These are phyloP conservation scores for Hemisphaericaspora subhashii DNA, from an alignment of 1,139 yeast species.

Conservation along the genomic window DNA sequence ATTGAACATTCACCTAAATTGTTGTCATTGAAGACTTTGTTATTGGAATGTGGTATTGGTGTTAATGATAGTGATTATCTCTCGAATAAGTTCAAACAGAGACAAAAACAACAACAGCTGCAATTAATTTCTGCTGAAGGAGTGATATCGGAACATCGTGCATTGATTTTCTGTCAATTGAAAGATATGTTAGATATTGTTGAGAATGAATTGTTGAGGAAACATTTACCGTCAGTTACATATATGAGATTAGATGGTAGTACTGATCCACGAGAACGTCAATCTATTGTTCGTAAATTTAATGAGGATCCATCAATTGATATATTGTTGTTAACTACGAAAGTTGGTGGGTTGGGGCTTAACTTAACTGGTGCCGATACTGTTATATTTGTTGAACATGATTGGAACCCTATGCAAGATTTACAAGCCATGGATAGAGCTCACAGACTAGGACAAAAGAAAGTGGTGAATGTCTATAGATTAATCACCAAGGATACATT, in stretches of 20 bases:
- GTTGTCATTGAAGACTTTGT: conserved; percentile 73
- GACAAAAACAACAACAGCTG: conserved; percentile 31
- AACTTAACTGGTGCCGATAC: conserved; percentile 98
- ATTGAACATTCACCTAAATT: conserved; percentile 91
- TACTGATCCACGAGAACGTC: conserved; percentile 91
- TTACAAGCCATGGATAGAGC: conserved; percentile 99
- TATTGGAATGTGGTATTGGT: conserved; percentile 95
- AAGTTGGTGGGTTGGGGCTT: conserved; percentile 97
- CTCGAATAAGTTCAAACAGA: conserved; percentile 27
- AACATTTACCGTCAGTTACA: conserved; percentile 86
- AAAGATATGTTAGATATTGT: conserved; percentile 98
- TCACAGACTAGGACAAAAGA: conserved; percentile 95
- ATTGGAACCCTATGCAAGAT: conserved; percentile 99
- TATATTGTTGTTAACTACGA: conserved; percentile 85
- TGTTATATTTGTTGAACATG: conserved; percentile 97
- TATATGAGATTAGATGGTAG: conserved; percentile 95
- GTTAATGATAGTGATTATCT: conserved; percentile 47
- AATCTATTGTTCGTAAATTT: conserved; percentile 85
- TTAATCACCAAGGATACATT: conserved; percentile 88
- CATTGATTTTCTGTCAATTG: conserved; percentile 91
- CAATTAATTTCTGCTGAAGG: conserved; percentile 54
- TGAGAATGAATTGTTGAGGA: conserved; percentile 81
- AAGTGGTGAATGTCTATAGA: conserved; percentile 93
- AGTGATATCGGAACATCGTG: conserved; percentile 94
- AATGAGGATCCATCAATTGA: conserved; percentile 98